Base-by-base conservation (phyloP, 2,329 filamentous ascomycete genomes). In the Colletotrichum sp. region DNA sequence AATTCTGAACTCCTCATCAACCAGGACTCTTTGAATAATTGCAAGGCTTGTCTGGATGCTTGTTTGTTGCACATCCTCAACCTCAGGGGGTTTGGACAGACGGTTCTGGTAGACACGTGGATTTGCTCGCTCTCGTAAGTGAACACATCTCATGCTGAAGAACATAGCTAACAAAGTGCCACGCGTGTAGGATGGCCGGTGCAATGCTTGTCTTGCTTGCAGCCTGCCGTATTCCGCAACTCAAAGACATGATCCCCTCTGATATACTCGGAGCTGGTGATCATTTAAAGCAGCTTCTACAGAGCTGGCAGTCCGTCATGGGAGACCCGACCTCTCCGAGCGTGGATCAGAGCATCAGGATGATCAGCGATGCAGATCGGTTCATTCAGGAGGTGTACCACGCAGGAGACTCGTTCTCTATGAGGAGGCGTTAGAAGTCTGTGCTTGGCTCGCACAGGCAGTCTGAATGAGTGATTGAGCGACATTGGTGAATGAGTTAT, bases 61-160 rank as follows among this genome's bases (percentile, higher is more conserved):
- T 89, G 88, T 36, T 78, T 88, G 16, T 76, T 89, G 52, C 88
- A 90, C 67, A 88, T 89, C 0, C 79, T 88, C 55, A 89, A 90
- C 52, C 76, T 90, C 5, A 79, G 86, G 26, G 85, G 86, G 0
- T 89, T 88, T 71, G 82, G 86, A 0, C 89, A 90, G 64, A 90
- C 89, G 0, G 84, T 90, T 0, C 79, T 90, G 38, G 85, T 90
- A 2, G 89, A 90, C 77, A 89, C 88, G 0, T 90, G 89, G 89
- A 90, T 90, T 26, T 90, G 89, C 61, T 88, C 88, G 0, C 78
- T 90, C 0, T 90, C 88, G 88, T 90, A 81, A 79, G 87, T 83
- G 2, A 5, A 9, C 18, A 10, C 1, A 43, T 8, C 8, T 26
- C 21, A 7, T 21, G 10, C 5, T 5, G 7, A n/a, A 7, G 10